A percentile compares a stretch with the other conserved stretches of the same genome.
These are phyloP conservation scores for Scedosporium boydii DNA, from an alignment of 2,329 filamentous ascomycete genomes.

Conservation along the genomic window DNA sequence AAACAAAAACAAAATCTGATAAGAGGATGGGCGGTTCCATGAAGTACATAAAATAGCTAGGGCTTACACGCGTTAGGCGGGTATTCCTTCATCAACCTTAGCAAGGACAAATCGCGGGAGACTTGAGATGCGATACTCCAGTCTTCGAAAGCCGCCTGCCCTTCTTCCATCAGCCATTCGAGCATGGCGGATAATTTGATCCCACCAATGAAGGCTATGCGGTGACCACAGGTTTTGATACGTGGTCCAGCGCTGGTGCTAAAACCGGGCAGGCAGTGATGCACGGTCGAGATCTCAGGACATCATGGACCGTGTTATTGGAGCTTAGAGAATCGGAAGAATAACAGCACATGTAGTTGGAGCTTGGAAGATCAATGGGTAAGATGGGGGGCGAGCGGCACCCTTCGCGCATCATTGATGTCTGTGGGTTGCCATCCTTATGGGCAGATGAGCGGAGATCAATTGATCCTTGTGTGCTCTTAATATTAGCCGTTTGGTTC, in stretches of 20 bases:
- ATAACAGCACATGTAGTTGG: background rate
- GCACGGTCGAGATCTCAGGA: background rate
- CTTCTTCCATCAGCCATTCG: too few relatives aligned
- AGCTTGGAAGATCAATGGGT: background rate
- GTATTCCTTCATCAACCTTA: too few relatives aligned
- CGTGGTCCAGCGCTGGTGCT: too few relatives aligned
- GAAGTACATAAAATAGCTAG: too few relatives aligned
- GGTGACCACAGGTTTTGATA: too few relatives aligned
- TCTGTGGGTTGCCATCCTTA: background rate
- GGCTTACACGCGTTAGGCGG: too few relatives aligned
- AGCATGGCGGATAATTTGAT: too few relatives aligned
- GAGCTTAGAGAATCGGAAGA: background rate
- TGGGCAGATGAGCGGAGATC: background rate
- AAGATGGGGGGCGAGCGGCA: background rate
- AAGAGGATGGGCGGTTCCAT: background rate
- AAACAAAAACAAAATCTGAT: background rate
- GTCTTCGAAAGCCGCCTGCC: too few relatives aligned
- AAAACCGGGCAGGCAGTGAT: too few relatives aligned
- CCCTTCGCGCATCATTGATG: background rate
- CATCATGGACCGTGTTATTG: background rate
- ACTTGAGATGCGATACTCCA: too few relatives aligned
- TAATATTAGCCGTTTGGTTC: background rate
- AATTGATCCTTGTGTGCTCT: background rate
- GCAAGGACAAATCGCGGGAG: too few relatives aligned
- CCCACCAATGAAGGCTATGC: too few relatives aligned